These are phyloP conservation scores for Wallacemonas sp. DNA, from an alignment of 208 protist species.

Conservation along the genomic window DNA sequence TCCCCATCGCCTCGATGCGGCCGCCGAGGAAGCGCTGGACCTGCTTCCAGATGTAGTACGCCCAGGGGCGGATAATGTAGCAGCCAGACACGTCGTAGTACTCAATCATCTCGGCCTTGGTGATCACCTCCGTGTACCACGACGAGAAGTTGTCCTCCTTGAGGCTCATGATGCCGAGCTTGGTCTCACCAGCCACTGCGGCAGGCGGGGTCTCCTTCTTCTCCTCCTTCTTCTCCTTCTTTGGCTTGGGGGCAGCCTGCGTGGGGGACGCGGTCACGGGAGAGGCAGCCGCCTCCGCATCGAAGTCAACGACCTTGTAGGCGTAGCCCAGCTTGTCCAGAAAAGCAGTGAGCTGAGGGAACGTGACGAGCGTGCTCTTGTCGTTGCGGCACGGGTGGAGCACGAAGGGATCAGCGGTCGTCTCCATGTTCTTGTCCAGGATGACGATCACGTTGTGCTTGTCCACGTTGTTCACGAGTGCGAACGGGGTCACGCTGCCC, in stretches of 20 bases:
- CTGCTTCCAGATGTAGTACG: conserved; percentile 97
- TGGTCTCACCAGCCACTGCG: conserved; percentile 46
- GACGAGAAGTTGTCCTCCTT: conserved; percentile 94
- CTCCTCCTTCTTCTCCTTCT: conserved; percentile 25
- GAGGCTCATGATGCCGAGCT: conserved; percentile 87
- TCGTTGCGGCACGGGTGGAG: conserved; percentile 88
- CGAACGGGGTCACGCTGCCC: conserved; percentile 83
- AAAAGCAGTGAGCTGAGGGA: conserved; percentile 60
- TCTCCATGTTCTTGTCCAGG: conserved; percentile 65
- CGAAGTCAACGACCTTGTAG: conserved; percentile 77
- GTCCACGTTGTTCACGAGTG: conserved; percentile 77
- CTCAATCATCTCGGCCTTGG: conserved; percentile 98
- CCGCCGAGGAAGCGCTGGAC: conserved; percentile 88
- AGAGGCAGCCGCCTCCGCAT: conserved; percentile 15
- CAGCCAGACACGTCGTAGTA: conserved; percentile 99
- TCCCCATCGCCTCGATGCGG: conserved; percentile 93
- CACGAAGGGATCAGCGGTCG: conserved; percentile 44
- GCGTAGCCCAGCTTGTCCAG: conserved; percentile 62
- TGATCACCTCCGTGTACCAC: conserved; percentile 98
- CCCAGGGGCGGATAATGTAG: conserved; percentile 98
- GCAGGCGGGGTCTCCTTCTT: conserved; percentile 26
- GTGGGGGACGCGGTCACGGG: conserved; percentile 1
- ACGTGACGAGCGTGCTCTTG: conserved; percentile 69
- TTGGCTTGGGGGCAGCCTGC: conserved; percentile 20
- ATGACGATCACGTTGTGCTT: conserved; percentile 71